These are phyloP conservation scores for Diaporthe citriasiana DNA, from an alignment of 2,329 filamentous ascomycete species.

Conservation along the genomic window DNA sequence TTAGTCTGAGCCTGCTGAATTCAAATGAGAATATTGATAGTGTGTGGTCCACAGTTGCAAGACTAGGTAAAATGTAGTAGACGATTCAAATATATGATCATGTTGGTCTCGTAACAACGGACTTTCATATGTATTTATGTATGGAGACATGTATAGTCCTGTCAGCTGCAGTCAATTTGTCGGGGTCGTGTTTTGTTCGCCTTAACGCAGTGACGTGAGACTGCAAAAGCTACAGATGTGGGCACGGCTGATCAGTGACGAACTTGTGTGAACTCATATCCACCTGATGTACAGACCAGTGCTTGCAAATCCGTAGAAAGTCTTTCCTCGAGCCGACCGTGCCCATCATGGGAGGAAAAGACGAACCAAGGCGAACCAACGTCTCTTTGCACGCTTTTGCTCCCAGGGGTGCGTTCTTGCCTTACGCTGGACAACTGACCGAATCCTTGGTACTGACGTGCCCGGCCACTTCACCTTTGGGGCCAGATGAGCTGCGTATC, in stretches of 20 bases:
- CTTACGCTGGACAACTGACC: too few relatives aligned
- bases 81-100: too few relatives aligned
- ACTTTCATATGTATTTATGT: too few relatives aligned
- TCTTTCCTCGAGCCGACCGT: too few relatives aligned
- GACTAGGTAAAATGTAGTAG: too few relatives aligned
- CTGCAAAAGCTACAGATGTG: background rate
- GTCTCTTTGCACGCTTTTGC: background rate
- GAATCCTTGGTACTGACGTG: background rate
- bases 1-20: background rate
- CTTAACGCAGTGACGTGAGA: too few relatives aligned
- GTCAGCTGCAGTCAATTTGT: too few relatives aligned
- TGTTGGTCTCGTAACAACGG: too few relatives aligned
- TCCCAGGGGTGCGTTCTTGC: background rate
- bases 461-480: background rate
- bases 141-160: too few relatives aligned
- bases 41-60: background rate
- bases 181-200: too few relatives aligned
- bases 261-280: too few relatives aligned
- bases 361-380: background rate
- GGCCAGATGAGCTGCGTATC: background rate
- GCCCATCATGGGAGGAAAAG: background rate
- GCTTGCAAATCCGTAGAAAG: background rate
- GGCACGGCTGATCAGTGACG: background rate
- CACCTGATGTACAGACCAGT: background rate
- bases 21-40: too few relatives aligned